Evolutionary conservation across 768 basidiomycete genomes (phyloP), one percentile per base, ranked within the genome.

Genomic region (Chalciporus piperatus): DNA sequence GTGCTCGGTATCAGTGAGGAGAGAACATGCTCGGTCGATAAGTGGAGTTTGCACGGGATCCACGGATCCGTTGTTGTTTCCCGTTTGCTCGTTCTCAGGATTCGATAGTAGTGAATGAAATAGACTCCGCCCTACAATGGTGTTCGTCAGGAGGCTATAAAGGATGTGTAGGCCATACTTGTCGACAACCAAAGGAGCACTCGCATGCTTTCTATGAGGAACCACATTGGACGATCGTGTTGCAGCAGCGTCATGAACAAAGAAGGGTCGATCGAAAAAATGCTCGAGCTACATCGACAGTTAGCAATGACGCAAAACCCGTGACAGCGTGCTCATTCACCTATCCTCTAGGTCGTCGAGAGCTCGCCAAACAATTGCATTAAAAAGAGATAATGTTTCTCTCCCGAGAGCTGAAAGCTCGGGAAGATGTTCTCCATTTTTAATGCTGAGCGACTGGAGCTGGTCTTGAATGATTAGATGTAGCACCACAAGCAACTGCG

Each of bases 181-280:
- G 79, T 79, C 17, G 80, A 79, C 37, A 87, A 62, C 47, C 82
- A 65, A 16, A 78, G 63, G 23, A 90, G 67, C 13, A 84, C 55
- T n/a, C 79, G 76, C 16, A 75, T 67, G 35, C 74, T 71, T 12
- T 75, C 73, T 42, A 69, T 64, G 8, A 87, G 63, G 23, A 88
- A 63, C 72, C 77, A 77, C 5, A 61, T 52, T 3, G 85, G 80
- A 46, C 84, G 84, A 20, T 70, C 66, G 6, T 71, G 56, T 52
- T 80, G 70, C 14, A 89, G 67, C 20, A 90, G 67, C 13, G 65
- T 71, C 46, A 73, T 63, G 47, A 86, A 58, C 40, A 78, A 68
- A 19, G 75, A 68, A 20, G 68, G 65, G 28, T 72, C 71, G 28
- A 68, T 70, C 8, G 74, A 56, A 22, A 84, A 59, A 4, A 62